Conservation (phyloP, 2,329 filamentous ascomycete genomes). For the Fusarium buharicum region DNA sequence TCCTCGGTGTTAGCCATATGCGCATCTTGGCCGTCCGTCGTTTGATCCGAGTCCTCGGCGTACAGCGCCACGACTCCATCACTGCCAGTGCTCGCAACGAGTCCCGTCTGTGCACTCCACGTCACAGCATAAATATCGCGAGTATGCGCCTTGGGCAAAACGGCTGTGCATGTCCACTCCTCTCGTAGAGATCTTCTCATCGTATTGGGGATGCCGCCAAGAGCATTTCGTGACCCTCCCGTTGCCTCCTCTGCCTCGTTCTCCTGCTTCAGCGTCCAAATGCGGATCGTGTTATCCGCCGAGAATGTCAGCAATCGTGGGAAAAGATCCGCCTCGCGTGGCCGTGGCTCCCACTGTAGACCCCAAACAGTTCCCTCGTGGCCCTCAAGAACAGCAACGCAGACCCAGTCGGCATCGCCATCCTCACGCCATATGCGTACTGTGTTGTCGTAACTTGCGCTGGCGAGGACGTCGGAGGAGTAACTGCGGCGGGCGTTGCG, state of each 20-base stretch:
- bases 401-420: conserved; percentile 89
- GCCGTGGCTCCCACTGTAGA: conserved; percentile 73
- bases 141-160: conserved; percentile 80
- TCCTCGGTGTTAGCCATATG: conserved; percentile 39
- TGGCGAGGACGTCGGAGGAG: conserved; percentile 79
- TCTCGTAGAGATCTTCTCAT: conserved; percentile 83
- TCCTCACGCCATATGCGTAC: conserved; percentile 91
- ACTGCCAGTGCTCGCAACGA: conserved; percentile 88
- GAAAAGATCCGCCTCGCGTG: conserved; percentile 55
- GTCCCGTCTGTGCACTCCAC: conserved; percentile 82
- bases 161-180: conserved; percentile 81
- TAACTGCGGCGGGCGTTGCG: conserved; percentile 60
- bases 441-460: conserved; percentile 93
- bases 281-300: conserved; percentile 80
- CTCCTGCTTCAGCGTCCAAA: conserved; percentile 77
- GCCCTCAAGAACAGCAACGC: conserved; percentile 81
- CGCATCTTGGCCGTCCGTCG: conserved; percentile 44
- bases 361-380: conserved; percentile 92
- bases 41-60: conserved; percentile 13
- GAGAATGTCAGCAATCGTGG: conserved; percentile 82
- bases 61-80: conserved; percentile 87
- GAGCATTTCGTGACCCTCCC: conserved; percentile 52
- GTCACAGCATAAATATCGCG: conserved; percentile 84
- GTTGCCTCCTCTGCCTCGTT: conserved; percentile 51
- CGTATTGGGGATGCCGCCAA: conserved; percentile 83